These are phyloP conservation scores for Limnomonas spitsbergensis DNA, from an alignment of 139 green algal genomes.

Conservation along the genomic window DNA sequence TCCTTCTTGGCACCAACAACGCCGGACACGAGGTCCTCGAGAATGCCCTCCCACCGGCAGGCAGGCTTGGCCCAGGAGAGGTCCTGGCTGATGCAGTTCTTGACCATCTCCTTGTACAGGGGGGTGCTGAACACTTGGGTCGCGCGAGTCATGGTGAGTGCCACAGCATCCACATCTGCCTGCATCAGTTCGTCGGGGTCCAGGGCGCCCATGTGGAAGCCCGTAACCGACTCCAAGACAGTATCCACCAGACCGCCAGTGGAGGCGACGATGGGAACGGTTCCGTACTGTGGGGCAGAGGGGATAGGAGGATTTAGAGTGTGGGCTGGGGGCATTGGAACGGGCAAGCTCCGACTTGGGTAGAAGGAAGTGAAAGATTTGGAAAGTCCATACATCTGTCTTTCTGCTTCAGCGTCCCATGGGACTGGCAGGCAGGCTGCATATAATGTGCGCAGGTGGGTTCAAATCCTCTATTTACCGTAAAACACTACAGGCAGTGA, in stretches of 20 bases:
- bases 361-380: too few relatives aligned
- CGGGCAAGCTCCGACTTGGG: too few relatives aligned
- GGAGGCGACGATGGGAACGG: constrained; percentile 91
- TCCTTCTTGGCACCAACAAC: constrained; percentile 8
- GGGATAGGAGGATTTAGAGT: too few relatives aligned
- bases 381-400: too few relatives aligned
- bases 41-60: constrained; percentile 88
- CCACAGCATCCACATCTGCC: constrained; percentile 74
- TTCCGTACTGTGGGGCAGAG: too few relatives aligned
- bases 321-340: too few relatives aligned
- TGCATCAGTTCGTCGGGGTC: constrained; percentile 15
- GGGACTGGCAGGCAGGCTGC: too few relatives aligned
- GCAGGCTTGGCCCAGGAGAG: constrained; percentile 89
- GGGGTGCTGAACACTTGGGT: constrained; percentile 66
- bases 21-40: constrained; percentile 60
- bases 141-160: constrained; percentile 56
- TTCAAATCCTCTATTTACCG: too few relatives aligned
- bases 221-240: constrained; percentile 94
- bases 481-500: too few relatives aligned
- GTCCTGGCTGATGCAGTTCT: constrained; percentile 88
- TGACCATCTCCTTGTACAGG: constrained; percentile 79
- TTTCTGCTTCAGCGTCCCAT: too few relatives aligned
- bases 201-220: constrained; percentile 79
- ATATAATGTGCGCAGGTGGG: too few relatives aligned
- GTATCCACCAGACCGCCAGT: constrained; percentile 97